Evolutionary conservation across 306 rosid genomes (phyloP).

Genomic region (Glycine latifolia): DNA sequence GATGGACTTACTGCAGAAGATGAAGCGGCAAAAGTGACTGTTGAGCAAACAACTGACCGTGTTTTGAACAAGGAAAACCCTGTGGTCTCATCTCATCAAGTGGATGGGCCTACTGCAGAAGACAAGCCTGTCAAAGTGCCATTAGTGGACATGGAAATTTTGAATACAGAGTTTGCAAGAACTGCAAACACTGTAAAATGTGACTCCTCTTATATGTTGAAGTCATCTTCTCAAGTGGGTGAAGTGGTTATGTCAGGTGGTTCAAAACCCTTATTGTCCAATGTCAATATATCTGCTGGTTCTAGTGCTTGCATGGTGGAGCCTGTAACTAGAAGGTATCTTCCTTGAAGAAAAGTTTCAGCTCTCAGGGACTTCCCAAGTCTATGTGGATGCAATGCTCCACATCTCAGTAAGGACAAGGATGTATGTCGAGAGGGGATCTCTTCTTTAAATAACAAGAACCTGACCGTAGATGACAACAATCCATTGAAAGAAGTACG

Average conservation of each 20-base stretch:
- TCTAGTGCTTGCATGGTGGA: constrained; percentile 50
- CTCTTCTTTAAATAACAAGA: constrained; percentile 5
- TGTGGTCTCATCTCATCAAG: constrained; percentile 21
- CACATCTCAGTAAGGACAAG: constrained; percentile 45
- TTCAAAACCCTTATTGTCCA: constrained; percentile 44
- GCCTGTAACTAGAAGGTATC: constrained; percentile 53
- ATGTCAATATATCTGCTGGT: constrained; percentile 42
- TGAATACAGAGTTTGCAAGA: constrained; percentile 27
- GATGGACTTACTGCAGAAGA: constrained; percentile 30
- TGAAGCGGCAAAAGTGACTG: background rate
- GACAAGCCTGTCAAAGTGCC: constrained; percentile 36
- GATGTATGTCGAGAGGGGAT: constrained; percentile 23
- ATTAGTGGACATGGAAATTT: constrained; percentile 33
- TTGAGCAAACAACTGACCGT: background rate
- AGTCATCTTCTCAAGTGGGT: constrained; percentile 40
- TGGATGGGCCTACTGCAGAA: constrained; percentile 40
- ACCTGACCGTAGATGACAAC: constrained; percentile 42
- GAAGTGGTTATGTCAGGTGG: constrained; percentile 39
- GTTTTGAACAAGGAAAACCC: constrained; percentile 36
- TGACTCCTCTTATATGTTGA: constrained; percentile 45
- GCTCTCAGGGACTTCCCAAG: constrained; percentile 79
- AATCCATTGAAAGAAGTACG: constrained; percentile 33
- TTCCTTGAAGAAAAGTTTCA: constrained; percentile 71
- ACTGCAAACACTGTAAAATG: constrained; percentile 37
- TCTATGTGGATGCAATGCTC: constrained; percentile 72